Conservation (phyloP, 1,139 yeast species). For the Lodderomyces oxycetoniae region DNA sequence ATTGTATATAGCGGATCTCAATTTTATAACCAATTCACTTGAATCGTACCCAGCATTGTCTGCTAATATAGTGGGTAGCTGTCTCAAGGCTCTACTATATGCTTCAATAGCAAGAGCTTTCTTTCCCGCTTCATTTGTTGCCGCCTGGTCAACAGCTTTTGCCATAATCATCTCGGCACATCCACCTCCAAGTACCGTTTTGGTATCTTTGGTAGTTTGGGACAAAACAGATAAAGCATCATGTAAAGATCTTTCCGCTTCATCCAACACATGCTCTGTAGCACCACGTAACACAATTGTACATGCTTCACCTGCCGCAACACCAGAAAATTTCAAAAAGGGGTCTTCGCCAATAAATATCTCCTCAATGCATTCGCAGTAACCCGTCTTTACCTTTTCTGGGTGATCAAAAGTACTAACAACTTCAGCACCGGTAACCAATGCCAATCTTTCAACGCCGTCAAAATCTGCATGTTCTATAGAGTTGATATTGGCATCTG, state of each 20-base stretch:
- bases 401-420: conserved; percentile 95
- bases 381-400: conserved; percentile 77
- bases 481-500: conserved; percentile 83
- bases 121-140: conserved; percentile 91
- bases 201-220: conserved; percentile 92
- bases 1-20: conserved; percentile 87
- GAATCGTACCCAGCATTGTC: conserved; percentile 98
- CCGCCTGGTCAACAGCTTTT: conserved; percentile 92
- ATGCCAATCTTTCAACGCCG: conserved; percentile 93
- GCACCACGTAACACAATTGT: conserved; percentile 96
- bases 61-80: conserved; percentile 90
- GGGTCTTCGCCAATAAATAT: conserved; percentile 88
- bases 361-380: conserved; percentile 88
- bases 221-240: conserved; percentile 95
- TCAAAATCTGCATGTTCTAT: conserved; percentile 98
- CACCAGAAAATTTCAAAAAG: conserved; percentile 85
- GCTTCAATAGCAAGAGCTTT: conserved; percentile 93
- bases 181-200: conserved; percentile 96
- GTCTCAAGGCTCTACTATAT: conserved; percentile 89
- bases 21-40: conserved; percentile 83
- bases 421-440: conserved; percentile 97
- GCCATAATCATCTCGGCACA: conserved; percentile 98
- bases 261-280: conserved; percentile 92
- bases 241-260: conserved; percentile 95
- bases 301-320: conserved; percentile 94